Evolutionary conservation across 1,284 basidiomycete species (phyloP).

Genomic region (Afroboletus lepidellus): DNA sequence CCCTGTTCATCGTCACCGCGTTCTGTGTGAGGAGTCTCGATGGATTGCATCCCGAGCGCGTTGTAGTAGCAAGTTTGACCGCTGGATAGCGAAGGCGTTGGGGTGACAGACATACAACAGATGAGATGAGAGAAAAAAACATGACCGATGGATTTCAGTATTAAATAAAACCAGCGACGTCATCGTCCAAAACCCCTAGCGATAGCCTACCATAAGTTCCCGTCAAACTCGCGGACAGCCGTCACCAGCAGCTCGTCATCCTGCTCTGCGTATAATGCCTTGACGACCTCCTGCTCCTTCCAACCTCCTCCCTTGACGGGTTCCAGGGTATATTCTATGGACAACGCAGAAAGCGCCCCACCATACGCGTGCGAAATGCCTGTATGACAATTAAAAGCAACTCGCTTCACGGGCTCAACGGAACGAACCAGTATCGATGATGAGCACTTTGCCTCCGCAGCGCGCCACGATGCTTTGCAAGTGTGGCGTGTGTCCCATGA

Average conservation of each 20-base stretch:
- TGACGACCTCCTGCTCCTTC: slow-evolving; percentile 77
- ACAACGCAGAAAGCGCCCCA: slow-evolving; percentile 84
- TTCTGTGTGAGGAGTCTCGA: not conserved
- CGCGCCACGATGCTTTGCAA: slow-evolving; percentile 80
- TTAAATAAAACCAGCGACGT: slow-evolving; percentile 31
- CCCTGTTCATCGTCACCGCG: not conserved
- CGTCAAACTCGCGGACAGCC: slow-evolving; percentile 27
- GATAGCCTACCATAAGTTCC: slow-evolving; percentile 25
- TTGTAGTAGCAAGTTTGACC: slow-evolving; percentile 28
- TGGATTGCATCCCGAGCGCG: slow-evolving; percentile 24
- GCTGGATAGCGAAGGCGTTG: slow-evolving; percentile 22
- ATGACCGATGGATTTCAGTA: slow-evolving; percentile 2
- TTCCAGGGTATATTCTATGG: slow-evolving; percentile 76
- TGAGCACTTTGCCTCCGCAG: slow-evolving; percentile 84
- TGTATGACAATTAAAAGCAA: slow-evolving; percentile 22
- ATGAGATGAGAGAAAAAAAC: not conserved
- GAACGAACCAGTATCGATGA: slow-evolving; percentile 78
- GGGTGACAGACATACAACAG: slow-evolving; percentile 19
- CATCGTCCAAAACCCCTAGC: slow-evolving; percentile 16
- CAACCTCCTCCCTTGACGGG: slow-evolving; percentile 52
- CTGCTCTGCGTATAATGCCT: slow-evolving; percentile 68
- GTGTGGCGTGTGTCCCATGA: slow-evolving; percentile 94
- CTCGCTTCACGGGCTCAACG: not conserved
- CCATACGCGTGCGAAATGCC: slow-evolving; percentile 94
- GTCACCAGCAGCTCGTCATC: slow-evolving; percentile 46